Evolutionary conservation across 2,329 filamentous ascomycete species (phyloP).

Genomic region (Pseudogymnoascus destructans): DNA sequence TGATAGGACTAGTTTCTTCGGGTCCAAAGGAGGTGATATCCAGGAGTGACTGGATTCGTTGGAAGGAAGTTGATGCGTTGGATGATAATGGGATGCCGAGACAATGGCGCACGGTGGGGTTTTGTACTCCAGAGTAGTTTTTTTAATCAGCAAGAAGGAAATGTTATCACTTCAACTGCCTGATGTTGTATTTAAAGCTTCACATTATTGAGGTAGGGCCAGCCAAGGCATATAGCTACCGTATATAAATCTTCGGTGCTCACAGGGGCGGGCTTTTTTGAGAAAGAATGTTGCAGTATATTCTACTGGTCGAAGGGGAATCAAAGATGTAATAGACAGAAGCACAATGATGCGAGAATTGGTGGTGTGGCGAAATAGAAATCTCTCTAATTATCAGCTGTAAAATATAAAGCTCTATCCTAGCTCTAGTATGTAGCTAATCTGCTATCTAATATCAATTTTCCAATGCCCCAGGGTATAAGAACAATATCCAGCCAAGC

Average conservation of each 20-base stretch:
- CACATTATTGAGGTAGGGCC: background rate
- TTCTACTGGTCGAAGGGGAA: background rate
- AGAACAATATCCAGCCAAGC: slow-evolving; percentile 9
- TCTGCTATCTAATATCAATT: background rate
- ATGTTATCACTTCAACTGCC: background rate
- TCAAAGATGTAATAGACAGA: background rate
- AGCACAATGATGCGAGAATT: background rate
- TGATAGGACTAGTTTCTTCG: background rate
- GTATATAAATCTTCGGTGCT: background rate
- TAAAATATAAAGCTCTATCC: background rate
- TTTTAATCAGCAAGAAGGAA: background rate
- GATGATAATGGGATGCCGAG: background rate
- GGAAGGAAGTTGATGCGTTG: background rate
- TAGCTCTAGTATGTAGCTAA: background rate
- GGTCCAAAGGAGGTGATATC: background rate
- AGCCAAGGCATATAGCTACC: background rate
- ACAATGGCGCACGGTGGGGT: background rate
- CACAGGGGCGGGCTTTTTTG: too few relatives aligned
- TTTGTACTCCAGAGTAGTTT: background rate
- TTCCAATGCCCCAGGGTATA: slow-evolving; percentile 4
- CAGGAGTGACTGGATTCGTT: background rate
- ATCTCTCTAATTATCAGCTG: background rate
- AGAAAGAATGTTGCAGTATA: background rate
- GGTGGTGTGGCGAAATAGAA: background rate
- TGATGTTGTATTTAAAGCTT: background rate